Conservation (phyloP, 108 stramenopile species). For the Schizochytrium sp. region DNA sequence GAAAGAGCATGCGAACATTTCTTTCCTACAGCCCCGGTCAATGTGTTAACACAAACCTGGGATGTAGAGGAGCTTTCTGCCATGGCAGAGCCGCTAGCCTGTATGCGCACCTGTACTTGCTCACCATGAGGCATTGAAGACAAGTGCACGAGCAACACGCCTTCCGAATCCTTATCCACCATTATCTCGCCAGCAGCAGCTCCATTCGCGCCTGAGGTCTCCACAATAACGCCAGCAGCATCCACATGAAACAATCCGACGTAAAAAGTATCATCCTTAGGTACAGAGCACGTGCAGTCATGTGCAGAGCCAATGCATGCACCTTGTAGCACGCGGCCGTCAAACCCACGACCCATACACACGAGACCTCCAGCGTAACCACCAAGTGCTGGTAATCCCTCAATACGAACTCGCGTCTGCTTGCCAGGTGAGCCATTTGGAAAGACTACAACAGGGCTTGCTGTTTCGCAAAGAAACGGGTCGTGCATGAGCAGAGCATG, state of each 20-base stretch:
- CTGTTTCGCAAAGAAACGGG: constrained; percentile 41
- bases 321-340: constrained; percentile 4
- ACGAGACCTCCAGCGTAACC: not conserved
- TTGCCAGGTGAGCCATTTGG: too few relatives aligned
- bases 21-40: not conserved
- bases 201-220: not conserved
- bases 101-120: not conserved
- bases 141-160: not conserved
- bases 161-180: not conserved
- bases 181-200: not conserved
- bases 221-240: not conserved
- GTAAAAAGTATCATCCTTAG: not conserved
- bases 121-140: not conserved
- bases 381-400: not conserved
- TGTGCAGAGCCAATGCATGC: not conserved
- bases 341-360: constrained; percentile 7
- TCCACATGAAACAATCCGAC: constrained; percentile 6
- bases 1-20: not conserved
- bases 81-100: not conserved
- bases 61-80: not conserved
- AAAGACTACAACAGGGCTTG: not conserved
- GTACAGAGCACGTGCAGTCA: not conserved
- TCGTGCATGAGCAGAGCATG: not conserved
- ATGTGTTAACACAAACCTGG: not conserved
- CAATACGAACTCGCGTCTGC: not conserved